phyloP scores from a whole-genome alignment of 2,329 filamentous ascomycete species.

The Allantophomopsis cytisporea region DNA sequence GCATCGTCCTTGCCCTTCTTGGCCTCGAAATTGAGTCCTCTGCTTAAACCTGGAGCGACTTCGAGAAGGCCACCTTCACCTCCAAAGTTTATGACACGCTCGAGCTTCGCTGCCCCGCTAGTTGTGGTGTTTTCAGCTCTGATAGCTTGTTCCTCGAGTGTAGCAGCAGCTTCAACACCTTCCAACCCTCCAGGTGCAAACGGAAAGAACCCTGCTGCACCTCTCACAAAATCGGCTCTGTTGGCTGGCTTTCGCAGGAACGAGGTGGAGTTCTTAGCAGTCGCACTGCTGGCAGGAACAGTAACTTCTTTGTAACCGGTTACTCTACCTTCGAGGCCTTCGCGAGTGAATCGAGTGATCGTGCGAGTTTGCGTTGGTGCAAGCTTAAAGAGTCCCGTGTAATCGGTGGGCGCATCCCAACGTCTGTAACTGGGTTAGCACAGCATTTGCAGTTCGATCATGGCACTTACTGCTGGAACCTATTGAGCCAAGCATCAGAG shows the following conservation, averaged over 20 bases:
- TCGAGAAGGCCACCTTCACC: slow-evolving; percentile 67
- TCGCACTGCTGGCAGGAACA: slow-evolving; percentile 75
- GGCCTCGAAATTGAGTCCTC: slow-evolving; percentile 63
- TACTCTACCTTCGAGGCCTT: slow-evolving; percentile 84
- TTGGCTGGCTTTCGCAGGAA: slow-evolving; percentile 74
- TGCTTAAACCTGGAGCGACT: slow-evolving; percentile 65
- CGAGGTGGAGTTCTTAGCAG: slow-evolving; percentile 90
- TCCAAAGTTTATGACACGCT: slow-evolving; percentile 74
- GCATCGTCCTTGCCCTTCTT: slow-evolving; percentile 41
- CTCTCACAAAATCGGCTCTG: slow-evolving; percentile 81
- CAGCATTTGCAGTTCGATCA: slow-evolving; percentile 2
- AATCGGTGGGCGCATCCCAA: slow-evolving; percentile 74
- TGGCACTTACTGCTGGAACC: slow-evolving; percentile 56
- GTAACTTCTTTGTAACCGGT: slow-evolving; percentile 93
- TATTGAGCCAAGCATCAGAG: slow-evolving; percentile 75
- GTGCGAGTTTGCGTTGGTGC: slow-evolving; percentile 88
- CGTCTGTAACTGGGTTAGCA: slow-evolving; percentile 23
- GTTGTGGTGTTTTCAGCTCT: slow-evolving; percentile 30
- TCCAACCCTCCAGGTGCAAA: slow-evolving; percentile 88
- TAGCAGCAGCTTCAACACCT: slow-evolving; percentile 71
- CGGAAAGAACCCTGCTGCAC: slow-evolving; percentile 85
- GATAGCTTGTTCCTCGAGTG: slow-evolving; percentile 64
- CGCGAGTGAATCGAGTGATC: slow-evolving; percentile 82
- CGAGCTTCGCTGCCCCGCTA: slow-evolving; percentile 42
- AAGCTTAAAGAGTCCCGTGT: slow-evolving; percentile 73